phyloP scores from a whole-genome alignment of 139 green algal genomes.

The Tetradesmus obliquus region DNA sequence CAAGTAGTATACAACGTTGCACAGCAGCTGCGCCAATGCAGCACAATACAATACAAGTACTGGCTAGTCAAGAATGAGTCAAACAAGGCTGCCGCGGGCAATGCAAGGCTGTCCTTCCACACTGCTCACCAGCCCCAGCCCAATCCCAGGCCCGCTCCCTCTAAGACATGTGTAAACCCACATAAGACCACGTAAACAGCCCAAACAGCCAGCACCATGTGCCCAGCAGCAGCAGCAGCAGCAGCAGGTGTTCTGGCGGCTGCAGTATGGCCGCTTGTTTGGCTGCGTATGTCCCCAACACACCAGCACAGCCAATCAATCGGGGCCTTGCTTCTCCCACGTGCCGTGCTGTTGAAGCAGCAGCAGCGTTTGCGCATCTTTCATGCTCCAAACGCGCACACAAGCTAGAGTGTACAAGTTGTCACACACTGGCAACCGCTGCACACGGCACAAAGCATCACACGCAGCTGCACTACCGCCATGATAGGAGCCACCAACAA shows the following conservation, averaged over 20 bases:
- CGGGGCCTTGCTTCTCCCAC: too few species aligned
- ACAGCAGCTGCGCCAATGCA: neutral
- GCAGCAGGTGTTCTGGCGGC: neutral
- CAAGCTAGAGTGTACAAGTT: too few species aligned
- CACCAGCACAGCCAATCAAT: neutral
- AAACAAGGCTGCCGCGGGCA: neutral
- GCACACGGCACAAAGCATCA: neutral
- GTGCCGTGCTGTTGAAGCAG: too few species aligned
- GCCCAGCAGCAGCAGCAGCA: too few species aligned
- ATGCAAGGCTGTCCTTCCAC: neutral
- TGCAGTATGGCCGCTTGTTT: neutral
- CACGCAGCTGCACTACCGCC: neutral
- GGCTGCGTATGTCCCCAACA: neutral
- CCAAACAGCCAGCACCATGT: neutral
- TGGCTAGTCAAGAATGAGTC: neutral
- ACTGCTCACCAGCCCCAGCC: neutral
- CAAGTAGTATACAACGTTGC: neutral
- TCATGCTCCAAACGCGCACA: too few species aligned
- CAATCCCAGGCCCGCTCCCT: neutral
- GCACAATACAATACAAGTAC: conserved; percentile 4
- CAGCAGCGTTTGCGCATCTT: too few species aligned
- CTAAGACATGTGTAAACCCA: neutral
- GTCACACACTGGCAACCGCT: neutral
- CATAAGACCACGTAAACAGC: neutral
- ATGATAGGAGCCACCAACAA: neutral